phyloP scores from a whole-genome alignment of 768 basidiomycete genomes.

The Mycena sanguinolenta region DNA sequence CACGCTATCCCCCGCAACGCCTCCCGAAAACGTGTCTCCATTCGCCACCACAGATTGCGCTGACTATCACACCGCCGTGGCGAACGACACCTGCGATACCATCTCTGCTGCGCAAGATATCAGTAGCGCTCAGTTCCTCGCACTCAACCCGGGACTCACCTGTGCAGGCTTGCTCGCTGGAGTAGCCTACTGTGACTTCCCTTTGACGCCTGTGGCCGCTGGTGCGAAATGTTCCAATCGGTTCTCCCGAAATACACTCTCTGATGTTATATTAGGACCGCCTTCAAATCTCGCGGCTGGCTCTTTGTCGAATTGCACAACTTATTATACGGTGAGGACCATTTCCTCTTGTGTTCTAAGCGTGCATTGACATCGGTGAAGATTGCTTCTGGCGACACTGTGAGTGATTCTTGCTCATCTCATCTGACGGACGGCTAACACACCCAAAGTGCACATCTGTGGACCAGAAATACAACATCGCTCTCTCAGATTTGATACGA shows the following conservation, averaged over 20 bases:
- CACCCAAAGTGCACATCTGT: background rate
- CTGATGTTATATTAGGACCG: background rate
- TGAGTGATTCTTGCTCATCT: no score
- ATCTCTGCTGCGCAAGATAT: background rate
- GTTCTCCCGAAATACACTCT: background rate
- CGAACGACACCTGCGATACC: background rate
- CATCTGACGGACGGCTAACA: no score
- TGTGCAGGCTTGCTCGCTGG: background rate
- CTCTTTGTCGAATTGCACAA: background rate
- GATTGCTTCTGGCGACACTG: background rate
- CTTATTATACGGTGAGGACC: background rate
- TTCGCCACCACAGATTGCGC: background rate
- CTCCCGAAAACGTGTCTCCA: background rate
- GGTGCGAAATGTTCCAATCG: no score
- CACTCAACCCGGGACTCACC: no score
- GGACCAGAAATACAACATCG: background rate
- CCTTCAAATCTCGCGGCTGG: background rate
- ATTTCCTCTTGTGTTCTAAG: no score
- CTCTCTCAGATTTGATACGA: background rate
- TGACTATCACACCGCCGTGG: background rate
- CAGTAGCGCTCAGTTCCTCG: background rate
- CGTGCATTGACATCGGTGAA: no score
- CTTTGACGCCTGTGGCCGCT: background rate
- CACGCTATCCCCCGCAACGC: constrained; percentile 25
- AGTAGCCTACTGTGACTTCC: background rate